These are phyloP conservation scores for Mollisia scopiformis DNA, from an alignment of 2,329 filamentous ascomycete genomes.

Conservation along the genomic window DNA sequence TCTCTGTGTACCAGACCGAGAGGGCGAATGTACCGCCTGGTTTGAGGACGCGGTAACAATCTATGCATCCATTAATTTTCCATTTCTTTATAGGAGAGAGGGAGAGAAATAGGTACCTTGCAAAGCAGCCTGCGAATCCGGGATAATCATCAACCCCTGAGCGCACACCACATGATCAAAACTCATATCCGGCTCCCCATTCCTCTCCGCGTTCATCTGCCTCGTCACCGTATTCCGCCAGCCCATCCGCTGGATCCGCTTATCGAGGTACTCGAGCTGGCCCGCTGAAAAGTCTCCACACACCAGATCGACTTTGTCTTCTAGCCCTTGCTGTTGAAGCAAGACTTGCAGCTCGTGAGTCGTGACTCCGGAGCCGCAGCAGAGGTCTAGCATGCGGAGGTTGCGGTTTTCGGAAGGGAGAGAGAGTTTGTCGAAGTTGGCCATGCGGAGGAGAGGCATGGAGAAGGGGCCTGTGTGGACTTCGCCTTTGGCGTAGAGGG, in stretches of 20 bases:
- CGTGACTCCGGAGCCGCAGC: slow-evolving; percentile 11
- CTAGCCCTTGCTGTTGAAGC: slow-evolving; percentile 66
- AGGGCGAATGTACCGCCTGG: slow-evolving; percentile 8
- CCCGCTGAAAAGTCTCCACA: slow-evolving; percentile 12
- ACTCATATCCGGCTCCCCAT: not conserved
- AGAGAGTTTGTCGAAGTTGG: slow-evolving; percentile 2
- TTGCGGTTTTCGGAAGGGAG: no score
- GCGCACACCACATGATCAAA: slow-evolving; percentile 8
- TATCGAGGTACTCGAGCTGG: slow-evolving; percentile 8
- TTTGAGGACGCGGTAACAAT: slow-evolving; percentile 15
- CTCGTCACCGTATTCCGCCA: slow-evolving; percentile 7
- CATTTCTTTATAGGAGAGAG: not conserved
- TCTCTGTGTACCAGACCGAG: slow-evolving; percentile 8
- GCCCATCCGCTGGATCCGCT: slow-evolving; percentile 6
- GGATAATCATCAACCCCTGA: slow-evolving; percentile 11
- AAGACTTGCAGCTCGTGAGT: slow-evolving; percentile 48
- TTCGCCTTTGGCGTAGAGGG: slow-evolving; percentile 8
- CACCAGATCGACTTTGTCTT: slow-evolving; percentile 69
- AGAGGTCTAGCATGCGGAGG: slow-evolving; percentile 9
- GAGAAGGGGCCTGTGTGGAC: slow-evolving; percentile 11
- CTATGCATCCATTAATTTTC: not conserved
- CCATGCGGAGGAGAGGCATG: slow-evolving; percentile 11
- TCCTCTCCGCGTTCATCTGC: slow-evolving; percentile 8
- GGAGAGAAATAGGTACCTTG: not conserved
- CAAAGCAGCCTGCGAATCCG: slow-evolving; percentile 4